Base-by-base conservation (phyloP, 225 moss, liverwort and hornwort species). In the Physcomitrium patens region DNA sequence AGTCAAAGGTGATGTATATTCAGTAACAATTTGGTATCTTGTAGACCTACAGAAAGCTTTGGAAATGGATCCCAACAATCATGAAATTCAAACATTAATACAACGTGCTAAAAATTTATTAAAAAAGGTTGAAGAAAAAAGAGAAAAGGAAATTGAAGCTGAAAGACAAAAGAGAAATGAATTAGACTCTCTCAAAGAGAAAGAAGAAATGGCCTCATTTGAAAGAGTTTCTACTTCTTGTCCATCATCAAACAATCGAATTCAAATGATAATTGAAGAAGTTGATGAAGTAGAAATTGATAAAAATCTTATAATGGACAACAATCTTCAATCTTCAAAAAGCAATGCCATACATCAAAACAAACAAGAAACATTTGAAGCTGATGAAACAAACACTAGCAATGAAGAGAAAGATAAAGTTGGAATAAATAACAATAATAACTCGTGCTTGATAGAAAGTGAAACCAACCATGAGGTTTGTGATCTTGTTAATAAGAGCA, bases 231-330 rank as follows among this genome's bases (percentile, higher is more conserved):
- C 53, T 8, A 3, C 58, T 16, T 53, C 1, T 27, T 65, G 65
- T 10, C 0, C 7, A 11, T 37, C 50, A 10, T 57, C 75, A 19
- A 62, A 53, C 20, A 68, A 49, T 19, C 45, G 31, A 10, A 68
- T 63, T 11, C 50, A 82, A 0, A 70, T 87, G 56, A n/a, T 24
- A 26, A 87, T 87, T 57, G 74, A 84, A 74, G 84, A 87, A 63
- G 58, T 68, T 41, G 22, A 49, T 5, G 42, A 51, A 14, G 44
- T 8, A 7, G 12, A 50, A 15, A 13, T 14, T 14, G 50, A 6
- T 16, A 6, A 50, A 50, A 17, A 50, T 50, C 2, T 37, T 4
- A 37, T 7, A 37, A 3, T 4, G 4, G 31, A 37, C 5, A 37
- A 37, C 31, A 37, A 37, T 4, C 7, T 37, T 37, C 31, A 37